Evolutionary conservation across 805 yeast species (phyloP).

Genomic region (Cyberlindnera maritima): DNA sequence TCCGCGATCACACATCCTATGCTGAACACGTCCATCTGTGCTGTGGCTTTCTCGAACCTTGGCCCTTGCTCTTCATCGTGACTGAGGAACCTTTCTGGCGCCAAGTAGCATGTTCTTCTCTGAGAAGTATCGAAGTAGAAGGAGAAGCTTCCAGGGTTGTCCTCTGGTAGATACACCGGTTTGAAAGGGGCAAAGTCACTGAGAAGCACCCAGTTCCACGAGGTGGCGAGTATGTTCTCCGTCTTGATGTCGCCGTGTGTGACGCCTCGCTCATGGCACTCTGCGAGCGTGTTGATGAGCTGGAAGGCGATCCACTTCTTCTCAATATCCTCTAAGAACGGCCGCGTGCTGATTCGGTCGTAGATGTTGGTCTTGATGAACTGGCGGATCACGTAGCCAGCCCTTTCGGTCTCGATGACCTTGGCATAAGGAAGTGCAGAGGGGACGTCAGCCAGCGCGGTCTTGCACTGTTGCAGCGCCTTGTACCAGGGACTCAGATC

Average conservation of each 20-base stretch:
- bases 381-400: slow-evolving; percentile 87
- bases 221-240: slow-evolving; percentile 82
- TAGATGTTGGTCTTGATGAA: slow-evolving; percentile 76
- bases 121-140: slow-evolving; percentile 91
- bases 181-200: slow-evolving; percentile 85
- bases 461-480: slow-evolving; percentile 33
- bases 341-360: slow-evolving; percentile 83
- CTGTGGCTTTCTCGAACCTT: slow-evolving; percentile 37
- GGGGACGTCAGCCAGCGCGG: slow-evolving; percentile 45
- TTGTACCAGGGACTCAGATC: slow-evolving; percentile 23
- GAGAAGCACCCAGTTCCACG: slow-evolving; percentile 84
- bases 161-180: slow-evolving; percentile 84
- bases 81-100: slow-evolving; percentile 80
- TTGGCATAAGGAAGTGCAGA: slow-evolving; percentile 71
- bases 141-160: slow-evolving; percentile 87
- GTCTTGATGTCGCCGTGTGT: slow-evolving; percentile 91
- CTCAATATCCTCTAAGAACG: slow-evolving; percentile 79
- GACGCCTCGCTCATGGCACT: slow-evolving; percentile 59
- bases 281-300: slow-evolving; percentile 57
- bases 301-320: slow-evolving; percentile 85
- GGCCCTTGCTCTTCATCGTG: slow-evolving; percentile 20
- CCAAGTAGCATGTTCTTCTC: slow-evolving; percentile 83
- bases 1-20: slow-evolving; percentile 91
- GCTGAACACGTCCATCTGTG: slow-evolving; percentile 79
- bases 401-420: slow-evolving; percentile 84